phyloP scores from a whole-genome alignment of 768 basidiomycete species.

The Trametes elegans region DNA sequence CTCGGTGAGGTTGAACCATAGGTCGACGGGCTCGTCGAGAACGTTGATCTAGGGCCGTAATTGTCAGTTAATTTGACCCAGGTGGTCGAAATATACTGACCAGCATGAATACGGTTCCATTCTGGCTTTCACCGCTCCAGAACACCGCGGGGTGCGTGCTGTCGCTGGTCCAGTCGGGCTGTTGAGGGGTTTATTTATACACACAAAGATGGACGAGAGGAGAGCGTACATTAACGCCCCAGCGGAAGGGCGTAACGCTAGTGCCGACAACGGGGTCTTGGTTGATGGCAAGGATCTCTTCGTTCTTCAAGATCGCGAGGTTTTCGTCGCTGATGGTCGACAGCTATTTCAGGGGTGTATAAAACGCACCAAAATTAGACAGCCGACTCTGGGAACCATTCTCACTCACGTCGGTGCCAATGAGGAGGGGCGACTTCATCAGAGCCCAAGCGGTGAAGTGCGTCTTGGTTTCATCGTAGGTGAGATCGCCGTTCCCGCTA shows the following conservation, averaged over 20 bases:
- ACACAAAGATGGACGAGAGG: neutral
- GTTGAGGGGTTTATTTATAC: slow-evolving; percentile 26
- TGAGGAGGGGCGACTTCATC: slow-evolving; percentile 66
- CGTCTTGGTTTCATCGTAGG: slow-evolving; percentile 61
- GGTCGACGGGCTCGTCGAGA: slow-evolving; percentile 49
- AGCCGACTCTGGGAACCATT: neutral
- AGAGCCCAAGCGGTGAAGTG: slow-evolving; percentile 75
- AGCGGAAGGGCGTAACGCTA: slow-evolving; percentile 64
- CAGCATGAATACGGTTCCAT: slow-evolving; percentile 67
- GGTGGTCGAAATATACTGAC: slow-evolving; percentile 38
- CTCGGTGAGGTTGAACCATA: slow-evolving; percentile 65
- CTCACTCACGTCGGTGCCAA: slow-evolving; percentile 44
- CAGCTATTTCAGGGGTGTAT: slow-evolving; percentile 35
- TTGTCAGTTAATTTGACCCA: neutral
- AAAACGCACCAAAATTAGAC: neutral
- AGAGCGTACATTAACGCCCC: slow-evolving; percentile 59
- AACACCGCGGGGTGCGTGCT: slow-evolving; percentile 61
- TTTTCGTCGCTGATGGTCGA: slow-evolving; percentile 48
- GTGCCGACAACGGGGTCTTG: slow-evolving; percentile 64
- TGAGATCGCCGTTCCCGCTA: slow-evolving; percentile 64
- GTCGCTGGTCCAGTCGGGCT: slow-evolving; percentile 40
- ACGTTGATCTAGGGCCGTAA: slow-evolving; percentile 49
- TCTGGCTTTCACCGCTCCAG: slow-evolving; percentile 66
- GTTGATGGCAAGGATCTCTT: slow-evolving; percentile 65
- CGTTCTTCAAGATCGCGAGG: slow-evolving; percentile 58